Evolutionary conservation across 495 filamentous ascomycete species (phyloP).

Genomic region (Penicillium psychrofluorescens): DNA sequence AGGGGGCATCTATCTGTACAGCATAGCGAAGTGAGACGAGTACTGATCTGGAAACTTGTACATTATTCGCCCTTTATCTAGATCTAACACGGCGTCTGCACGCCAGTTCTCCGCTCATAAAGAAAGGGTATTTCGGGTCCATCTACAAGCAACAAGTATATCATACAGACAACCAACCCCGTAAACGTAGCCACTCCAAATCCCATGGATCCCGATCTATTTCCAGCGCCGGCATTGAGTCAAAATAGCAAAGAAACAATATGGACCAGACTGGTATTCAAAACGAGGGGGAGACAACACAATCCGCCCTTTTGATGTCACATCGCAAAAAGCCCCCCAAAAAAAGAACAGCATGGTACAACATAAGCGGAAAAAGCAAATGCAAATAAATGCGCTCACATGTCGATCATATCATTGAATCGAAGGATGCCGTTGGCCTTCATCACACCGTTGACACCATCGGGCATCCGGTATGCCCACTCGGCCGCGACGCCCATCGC

Average conservation of each 20-base stretch:
- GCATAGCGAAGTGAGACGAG: conserved; percentile 22
- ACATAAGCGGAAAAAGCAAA: not conserved
- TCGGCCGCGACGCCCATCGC: conserved; percentile 30
- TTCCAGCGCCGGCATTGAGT: conserved; percentile 8
- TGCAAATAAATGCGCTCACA: conserved; percentile 40
- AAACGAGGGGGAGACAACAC: too few species aligned
- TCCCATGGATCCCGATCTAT: not conserved
- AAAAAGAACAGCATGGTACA: not conserved
- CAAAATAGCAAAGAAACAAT: not conserved
- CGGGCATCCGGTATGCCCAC: conserved; percentile 43
- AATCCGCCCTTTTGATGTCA: not conserved
- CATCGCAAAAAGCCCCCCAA: not conserved
- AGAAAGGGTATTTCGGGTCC: too few species aligned
- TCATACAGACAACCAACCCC: conserved; percentile 11
- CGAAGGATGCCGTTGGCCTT: conserved; percentile 77
- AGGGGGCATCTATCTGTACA: conserved; percentile 8
- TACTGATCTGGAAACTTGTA: conserved; percentile 20
- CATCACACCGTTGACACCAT: conserved; percentile 80
- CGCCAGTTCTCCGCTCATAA: conserved; percentile 13
- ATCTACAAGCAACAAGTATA: conserved; percentile 11
- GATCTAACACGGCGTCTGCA: conserved; percentile 20
- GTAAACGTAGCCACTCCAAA: not conserved
- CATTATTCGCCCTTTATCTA: conserved; percentile 18
- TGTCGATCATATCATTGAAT: conserved; percentile 93
- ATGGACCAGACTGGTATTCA: too few species aligned